These are phyloP conservation scores for Ceratocystis diversiconidia DNA, from an alignment of 2,329 filamentous ascomycete genomes.

Conservation along the genomic window DNA sequence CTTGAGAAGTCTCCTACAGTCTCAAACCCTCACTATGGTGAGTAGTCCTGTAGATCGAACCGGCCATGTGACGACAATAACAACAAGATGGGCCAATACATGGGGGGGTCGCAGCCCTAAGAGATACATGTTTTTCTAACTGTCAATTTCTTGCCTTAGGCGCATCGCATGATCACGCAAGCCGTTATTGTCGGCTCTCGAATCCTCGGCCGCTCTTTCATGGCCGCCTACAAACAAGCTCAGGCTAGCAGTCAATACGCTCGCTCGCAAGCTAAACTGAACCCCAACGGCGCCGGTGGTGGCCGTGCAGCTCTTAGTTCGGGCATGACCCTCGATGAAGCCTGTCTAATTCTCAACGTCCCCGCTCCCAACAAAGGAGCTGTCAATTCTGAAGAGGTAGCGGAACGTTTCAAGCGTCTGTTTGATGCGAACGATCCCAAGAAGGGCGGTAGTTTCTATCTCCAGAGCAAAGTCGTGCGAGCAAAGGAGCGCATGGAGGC, in stretches of 20 bases:
- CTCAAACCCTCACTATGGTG: slow-evolving; percentile 9
- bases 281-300: slow-evolving; percentile 30
- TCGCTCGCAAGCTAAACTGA: slow-evolving; percentile 51
- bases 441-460: slow-evolving; percentile 93
- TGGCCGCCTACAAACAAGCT: slow-evolving; percentile 91
- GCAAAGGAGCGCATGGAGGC: slow-evolving; percentile 85
- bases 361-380: slow-evolving; percentile 62
- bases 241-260: slow-evolving; percentile 73
- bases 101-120: too few relatives aligned
- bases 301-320: slow-evolving; percentile 42
- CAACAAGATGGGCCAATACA: not conserved
- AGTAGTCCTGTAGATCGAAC: not conserved
- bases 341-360: slow-evolving; percentile 93
- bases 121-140: not conserved
- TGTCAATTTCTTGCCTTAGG: slow-evolving; percentile 7
- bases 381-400: slow-evolving; percentile 63
- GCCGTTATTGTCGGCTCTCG: slow-evolving; percentile 82
- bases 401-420: slow-evolving; percentile 79
- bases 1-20: not conserved
- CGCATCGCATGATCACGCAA: slow-evolving; percentile 55
- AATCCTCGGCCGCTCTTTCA: slow-evolving; percentile 83
- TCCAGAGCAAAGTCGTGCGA: slow-evolving; percentile 90
- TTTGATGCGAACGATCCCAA: slow-evolving; percentile 91
- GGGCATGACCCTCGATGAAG: slow-evolving; percentile 86
- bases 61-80: not conserved